Evolutionary conservation across 352 stramenopile species (phyloP).

Genomic region (Phytophthora agathidicida): DNA sequence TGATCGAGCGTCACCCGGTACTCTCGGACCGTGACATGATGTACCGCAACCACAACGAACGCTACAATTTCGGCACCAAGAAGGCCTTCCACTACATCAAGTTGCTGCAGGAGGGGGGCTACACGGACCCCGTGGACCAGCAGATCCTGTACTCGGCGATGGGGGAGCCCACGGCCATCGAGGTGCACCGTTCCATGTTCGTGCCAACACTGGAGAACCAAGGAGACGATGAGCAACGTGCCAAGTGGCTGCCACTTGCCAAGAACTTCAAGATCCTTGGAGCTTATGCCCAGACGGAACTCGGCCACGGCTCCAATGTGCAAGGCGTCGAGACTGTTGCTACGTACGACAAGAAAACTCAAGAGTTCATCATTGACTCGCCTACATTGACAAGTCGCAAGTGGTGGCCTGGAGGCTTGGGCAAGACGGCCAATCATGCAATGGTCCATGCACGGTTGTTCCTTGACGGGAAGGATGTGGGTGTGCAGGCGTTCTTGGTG

Average conservation of each 20-base stretch:
- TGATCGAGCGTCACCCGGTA: conserved; percentile 47
- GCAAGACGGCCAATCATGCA: conserved; percentile 21
- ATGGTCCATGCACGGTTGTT: conserved; percentile 20
- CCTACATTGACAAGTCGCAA: conserved; percentile 94
- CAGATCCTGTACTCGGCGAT: conserved; percentile 47
- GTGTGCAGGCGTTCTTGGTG: conserved; percentile 26
- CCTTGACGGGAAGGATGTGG: conserved; percentile 22
- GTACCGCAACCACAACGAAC: conserved; percentile 52
- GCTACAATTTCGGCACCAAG: conserved; percentile 30
- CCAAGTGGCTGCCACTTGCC: conserved; percentile 70
- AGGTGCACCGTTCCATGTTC: conserved; percentile 53
- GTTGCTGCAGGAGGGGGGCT: conserved; percentile 35
- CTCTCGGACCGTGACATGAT: conserved; percentile 52
- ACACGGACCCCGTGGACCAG: conserved; percentile 39
- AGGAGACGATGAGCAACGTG: conserved; percentile 56
- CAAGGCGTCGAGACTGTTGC: conserved; percentile 79
- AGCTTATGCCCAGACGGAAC: conserved; percentile 96
- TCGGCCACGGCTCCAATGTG: conserved; percentile 94
- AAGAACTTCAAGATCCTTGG: conserved; percentile 75
- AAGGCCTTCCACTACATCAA: conserved; percentile 51
- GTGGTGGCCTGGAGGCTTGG: conserved; percentile 88
- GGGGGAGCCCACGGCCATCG: conserved; percentile 49
- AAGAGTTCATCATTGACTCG: conserved; percentile 94
- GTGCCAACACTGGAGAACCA: conserved; percentile 72
- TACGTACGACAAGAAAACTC: conserved; percentile 82